Percentiles rank a stretch among this genome's conserved stretches.
Evolutionary conservation across 1,284 basidiomycete genomes (phyloP).

Genomic region (Puccinia polysora): DNA sequence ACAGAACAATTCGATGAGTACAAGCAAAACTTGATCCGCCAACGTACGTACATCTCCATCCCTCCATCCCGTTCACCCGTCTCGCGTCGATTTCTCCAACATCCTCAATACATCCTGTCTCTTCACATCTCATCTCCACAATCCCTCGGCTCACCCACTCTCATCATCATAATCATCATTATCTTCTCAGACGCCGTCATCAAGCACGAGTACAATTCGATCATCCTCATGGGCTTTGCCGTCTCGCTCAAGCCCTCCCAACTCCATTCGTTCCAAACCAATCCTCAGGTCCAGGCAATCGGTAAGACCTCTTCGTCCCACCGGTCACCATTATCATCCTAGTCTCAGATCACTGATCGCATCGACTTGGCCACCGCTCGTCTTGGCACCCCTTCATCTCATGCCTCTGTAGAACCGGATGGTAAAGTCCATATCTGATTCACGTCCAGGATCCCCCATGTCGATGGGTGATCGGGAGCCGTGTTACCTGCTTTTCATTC

Average conservation of each 20-base stretch:
- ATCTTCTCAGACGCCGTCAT: background rate
- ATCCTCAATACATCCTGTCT: too few relatives aligned
- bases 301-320: background rate
- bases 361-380: background rate
- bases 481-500: too few relatives aligned
- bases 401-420: background rate
- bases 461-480: too few relatives aligned
- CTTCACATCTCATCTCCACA: too few relatives aligned
- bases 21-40: too few relatives aligned
- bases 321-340: background rate
- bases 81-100: too few relatives aligned
- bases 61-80: too few relatives aligned
- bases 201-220: slow-evolving; percentile 13
- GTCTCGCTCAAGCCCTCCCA: background rate
- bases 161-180: background rate
- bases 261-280: background rate
- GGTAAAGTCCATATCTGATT: slow-evolving; percentile 20
- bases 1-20: too few relatives aligned
- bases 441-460: too few relatives aligned
- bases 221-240: slow-evolving; percentile 12
- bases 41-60: too few relatives aligned
- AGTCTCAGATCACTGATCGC: background rate
- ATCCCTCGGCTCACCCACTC: too few relatives aligned
- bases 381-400: background rate
- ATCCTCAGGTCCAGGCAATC: background rate